Base-by-base conservation (phyloP, 306 rosid species). In the Lathyrus tuberosus region DNA sequence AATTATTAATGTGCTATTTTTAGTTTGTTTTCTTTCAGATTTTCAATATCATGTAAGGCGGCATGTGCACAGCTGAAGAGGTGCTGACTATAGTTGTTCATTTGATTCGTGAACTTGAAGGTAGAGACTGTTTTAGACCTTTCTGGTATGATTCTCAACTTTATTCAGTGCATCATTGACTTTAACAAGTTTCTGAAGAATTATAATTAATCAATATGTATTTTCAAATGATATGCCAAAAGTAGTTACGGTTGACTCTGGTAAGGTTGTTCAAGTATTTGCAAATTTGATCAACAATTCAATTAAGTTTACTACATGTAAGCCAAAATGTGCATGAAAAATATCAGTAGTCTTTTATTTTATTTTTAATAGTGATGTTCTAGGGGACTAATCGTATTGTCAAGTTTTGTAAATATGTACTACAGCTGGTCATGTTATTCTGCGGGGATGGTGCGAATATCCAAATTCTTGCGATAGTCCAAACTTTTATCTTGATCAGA, bases 181-280 rank as follows among this genome's bases (percentile, higher is more conserved):
- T 69, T 51, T 37, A 68, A 3, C 24, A 48, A 48, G 54, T 48
- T 48, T 48, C 4, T 48, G 22, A 15, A 15, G 54, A 18, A 48
- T 48, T 2, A 6, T 15, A 51, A 69, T n/a, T 30, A 66, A 20
- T 33, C 70, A 11, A 56, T 73, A 43, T 53, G 26, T 52, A 38
- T 62, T 79, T 68, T 51, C 78, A 95, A 97, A 91, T 80, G 95
- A 95, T 49, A 87, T 95, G 83, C 97, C 99, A 38, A 95, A 78
- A 77, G 98, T 94, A 52, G 96, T 94, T 51, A 86, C 72, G 62
- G 99, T 97, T 57, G 99, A 94, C 80, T 94, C 99, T 14, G 99
- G 91, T 30, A 89, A 96, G 80, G 99, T 94, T 41, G 97, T 94
- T 83, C 99, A 94, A 86, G 76, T 94, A 61, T 94, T 94, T 83